phyloP scores from a whole-genome alignment of 768 basidiomycete genomes.

The Neoboletus brunneissimus region DNA sequence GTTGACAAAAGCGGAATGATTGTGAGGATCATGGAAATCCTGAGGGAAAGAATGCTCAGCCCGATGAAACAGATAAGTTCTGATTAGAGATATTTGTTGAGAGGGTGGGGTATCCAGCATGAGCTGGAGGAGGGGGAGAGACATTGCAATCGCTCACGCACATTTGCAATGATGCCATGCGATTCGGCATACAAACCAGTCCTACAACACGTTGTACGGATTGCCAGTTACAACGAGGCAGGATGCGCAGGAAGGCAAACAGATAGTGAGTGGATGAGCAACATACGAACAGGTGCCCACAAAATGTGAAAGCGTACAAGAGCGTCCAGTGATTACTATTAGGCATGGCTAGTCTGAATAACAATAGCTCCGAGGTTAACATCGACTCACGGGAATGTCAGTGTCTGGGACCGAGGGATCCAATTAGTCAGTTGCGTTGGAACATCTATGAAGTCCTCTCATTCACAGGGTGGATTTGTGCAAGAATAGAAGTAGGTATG shows the following conservation, averaged over 20 bases:
- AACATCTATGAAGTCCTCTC: not conserved
- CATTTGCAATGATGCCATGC: constrained; percentile 86
- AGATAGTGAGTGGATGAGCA: not conserved
- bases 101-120: not conserved
- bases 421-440: constrained; percentile 2
- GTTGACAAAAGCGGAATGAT: constrained; percentile 61
- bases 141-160: constrained; percentile 30
- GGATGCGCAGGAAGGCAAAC: not conserved
- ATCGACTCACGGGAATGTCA: constrained; percentile 78
- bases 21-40: constrained; percentile 80
- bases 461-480: not conserved
- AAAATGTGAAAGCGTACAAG: constrained; percentile 50
- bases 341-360: not conserved
- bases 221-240: not conserved
- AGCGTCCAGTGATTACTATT: constrained; percentile 83
- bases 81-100: too few relatives aligned
- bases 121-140: not conserved
- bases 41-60: constrained; percentile 24
- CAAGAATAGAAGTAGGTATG: not conserved
- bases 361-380: not conserved
- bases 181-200: constrained; percentile 85
- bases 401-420: constrained; percentile 44
- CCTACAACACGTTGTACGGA: constrained; percentile 38
- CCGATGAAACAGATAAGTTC: not conserved
- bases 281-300: not conserved